These are phyloP conservation scores for Globisporangium nagaii DNA, from an alignment of 352 stramenopile genomes.

Conservation along the genomic window DNA sequence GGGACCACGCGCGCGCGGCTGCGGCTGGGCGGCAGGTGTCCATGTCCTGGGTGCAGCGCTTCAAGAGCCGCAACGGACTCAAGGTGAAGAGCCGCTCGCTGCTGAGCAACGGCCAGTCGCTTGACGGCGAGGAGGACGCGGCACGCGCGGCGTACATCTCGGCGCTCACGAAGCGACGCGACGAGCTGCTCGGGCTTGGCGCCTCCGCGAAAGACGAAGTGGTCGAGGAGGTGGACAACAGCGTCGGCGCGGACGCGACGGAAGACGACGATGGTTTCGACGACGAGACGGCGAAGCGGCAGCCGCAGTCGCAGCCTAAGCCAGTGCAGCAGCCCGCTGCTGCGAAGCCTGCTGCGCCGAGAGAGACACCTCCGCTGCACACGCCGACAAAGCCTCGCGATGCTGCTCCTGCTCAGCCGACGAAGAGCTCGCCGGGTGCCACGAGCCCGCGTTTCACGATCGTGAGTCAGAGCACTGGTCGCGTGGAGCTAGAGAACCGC, in stretches of 20 bases:
- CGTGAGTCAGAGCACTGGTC: slow-evolving; percentile 10
- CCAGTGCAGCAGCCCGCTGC: not conserved
- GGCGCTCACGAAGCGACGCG: slow-evolving; percentile 4
- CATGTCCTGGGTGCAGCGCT: slow-evolving; percentile 15
- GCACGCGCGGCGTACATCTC: not conserved
- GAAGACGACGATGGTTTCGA: not conserved
- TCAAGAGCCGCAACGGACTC: slow-evolving; percentile 8
- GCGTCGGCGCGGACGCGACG: not conserved
- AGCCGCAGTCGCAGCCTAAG: not conserved
- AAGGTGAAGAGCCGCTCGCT: slow-evolving; percentile 2
- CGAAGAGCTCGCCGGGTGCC: not conserved
- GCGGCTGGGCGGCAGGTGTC: slow-evolving; percentile 4
- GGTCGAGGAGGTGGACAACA: not conserved
- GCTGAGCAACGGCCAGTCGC: not conserved
- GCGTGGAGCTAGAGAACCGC: slow-evolving; percentile 12
- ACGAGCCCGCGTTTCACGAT: slow-evolving; percentile 7
- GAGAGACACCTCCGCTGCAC: not conserved
- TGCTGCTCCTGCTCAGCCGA: too few relatives aligned
- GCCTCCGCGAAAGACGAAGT: too few relatives aligned
- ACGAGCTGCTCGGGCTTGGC: slow-evolving; percentile 11
- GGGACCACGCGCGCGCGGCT: slow-evolving; percentile 3
- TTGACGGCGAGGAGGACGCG: not conserved
- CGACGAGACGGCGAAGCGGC: not conserved
- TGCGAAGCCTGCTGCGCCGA: not conserved
- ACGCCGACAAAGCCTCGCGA: not conserved